Percentiles rank a stretch among this genome's conserved stretches.
Evolutionary conservation across 768 basidiomycete genomes (phyloP).

Genomic region (Leucocoprinus leucothites): DNA sequence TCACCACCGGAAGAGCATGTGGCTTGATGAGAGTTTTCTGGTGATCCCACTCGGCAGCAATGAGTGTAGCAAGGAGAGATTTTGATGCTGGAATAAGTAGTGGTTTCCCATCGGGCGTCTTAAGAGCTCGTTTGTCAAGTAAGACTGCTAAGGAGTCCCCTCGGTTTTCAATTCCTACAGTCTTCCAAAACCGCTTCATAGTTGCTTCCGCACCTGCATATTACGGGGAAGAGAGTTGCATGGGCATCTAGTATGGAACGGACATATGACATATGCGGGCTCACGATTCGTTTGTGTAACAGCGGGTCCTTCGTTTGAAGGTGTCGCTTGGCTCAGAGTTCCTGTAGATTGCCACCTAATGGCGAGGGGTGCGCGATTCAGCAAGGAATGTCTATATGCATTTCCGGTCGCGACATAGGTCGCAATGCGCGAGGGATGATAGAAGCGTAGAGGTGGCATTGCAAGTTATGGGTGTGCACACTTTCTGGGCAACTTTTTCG

Average conservation of each 20-base stretch:
- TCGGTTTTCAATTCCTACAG: conserved; percentile 70
- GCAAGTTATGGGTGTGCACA: no score
- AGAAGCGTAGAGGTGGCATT: no score
- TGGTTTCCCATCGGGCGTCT: conserved; percentile 82
- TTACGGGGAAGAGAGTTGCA: background rate
- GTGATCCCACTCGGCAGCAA: conserved; percentile 97
- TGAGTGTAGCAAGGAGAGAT: conserved; percentile 71
- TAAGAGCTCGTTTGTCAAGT: conserved; percentile 80
- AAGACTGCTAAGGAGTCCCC: conserved; percentile 56
- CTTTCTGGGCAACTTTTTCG: no score
- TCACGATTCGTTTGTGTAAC: conserved; percentile 66
- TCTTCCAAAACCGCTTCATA: conserved; percentile 92
- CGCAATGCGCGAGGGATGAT: conserved; percentile 4
- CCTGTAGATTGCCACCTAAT: conserved; percentile 23
- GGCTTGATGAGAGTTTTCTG: conserved; percentile 84
- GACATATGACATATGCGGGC: conserved; percentile 13
- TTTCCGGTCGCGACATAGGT: background rate
- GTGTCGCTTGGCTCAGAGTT: conserved; percentile 12
- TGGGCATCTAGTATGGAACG: background rate
- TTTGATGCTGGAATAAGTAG: conserved; percentile 71
- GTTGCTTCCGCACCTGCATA: conserved; percentile 79
- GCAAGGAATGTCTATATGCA: background rate
- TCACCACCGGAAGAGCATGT: conserved; percentile 88
- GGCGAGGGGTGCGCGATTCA: background rate
- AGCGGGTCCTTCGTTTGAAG: conserved; percentile 36